Percentiles rank a stretch among this genome's conserved stretches.
Conservation (phyloP, 768 basidiomycete genomes). For the Boletales sp. region DNA sequence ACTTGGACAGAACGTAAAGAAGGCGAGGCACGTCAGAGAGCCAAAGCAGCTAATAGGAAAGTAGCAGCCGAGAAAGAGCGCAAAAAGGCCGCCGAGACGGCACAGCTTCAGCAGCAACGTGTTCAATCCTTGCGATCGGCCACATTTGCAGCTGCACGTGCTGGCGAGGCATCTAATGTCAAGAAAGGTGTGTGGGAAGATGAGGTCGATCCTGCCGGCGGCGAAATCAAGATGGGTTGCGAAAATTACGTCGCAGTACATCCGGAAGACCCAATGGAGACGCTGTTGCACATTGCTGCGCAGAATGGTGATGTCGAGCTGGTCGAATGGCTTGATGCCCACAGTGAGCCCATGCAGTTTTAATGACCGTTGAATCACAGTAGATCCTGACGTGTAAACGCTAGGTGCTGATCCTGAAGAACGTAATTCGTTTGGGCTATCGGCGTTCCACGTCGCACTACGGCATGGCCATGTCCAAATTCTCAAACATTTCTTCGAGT, state of each 20-base stretch:
- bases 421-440: constrained; percentile 51
- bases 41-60: constrained; percentile 53
- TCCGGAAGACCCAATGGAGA: constrained; percentile 59
- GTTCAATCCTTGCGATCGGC: constrained; percentile 56
- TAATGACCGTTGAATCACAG: constrained; percentile 22
- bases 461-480: constrained; percentile 49
- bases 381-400: constrained; percentile 15
- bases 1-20: constrained; percentile 40
- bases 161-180: constrained; percentile 48
- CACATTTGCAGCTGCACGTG: constrained; percentile 64
- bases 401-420: constrained; percentile 74
- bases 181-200: constrained; percentile 69
- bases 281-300: constrained; percentile 66
- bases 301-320: constrained; percentile 52
- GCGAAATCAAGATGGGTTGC: constrained; percentile 58
- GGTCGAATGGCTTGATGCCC: constrained; percentile 66
- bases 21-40: constrained; percentile 56
- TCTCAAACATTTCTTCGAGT: constrained; percentile 58
- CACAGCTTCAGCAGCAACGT: constrained; percentile 43
- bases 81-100: constrained; percentile 44
- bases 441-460: constrained; percentile 66
- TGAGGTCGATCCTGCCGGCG: constrained; percentile 65
- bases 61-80: constrained; percentile 48
- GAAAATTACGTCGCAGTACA: constrained; percentile 44
- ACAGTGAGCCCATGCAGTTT: constrained; percentile 47